These are phyloP conservation scores for Hortaea werneckii DNA, from an alignment of 2,329 filamentous ascomycete species.

Conservation along the genomic window DNA sequence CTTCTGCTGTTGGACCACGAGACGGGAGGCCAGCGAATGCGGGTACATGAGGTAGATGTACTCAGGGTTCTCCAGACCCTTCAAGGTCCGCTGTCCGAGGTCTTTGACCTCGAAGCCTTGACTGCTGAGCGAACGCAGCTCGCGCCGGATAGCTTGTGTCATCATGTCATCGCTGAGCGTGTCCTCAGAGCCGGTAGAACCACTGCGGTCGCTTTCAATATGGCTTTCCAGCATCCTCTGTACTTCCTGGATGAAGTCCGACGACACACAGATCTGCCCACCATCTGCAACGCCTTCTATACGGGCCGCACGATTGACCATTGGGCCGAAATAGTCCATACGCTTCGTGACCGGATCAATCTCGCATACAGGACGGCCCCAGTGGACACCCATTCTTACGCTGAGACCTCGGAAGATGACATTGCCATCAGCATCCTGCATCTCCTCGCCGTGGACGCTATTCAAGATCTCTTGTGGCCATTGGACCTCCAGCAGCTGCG, in stretches of 20 bases:
- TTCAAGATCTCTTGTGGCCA: constrained; percentile 92
- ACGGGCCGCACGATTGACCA: constrained; percentile 95
- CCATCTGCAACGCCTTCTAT: constrained; percentile 92
- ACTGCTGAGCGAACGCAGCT: constrained; percentile 74
- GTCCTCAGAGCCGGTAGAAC: constrained; percentile 61
- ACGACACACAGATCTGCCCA: constrained; percentile 91
- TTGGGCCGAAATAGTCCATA: constrained; percentile 99
- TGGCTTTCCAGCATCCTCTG: constrained; percentile 83
- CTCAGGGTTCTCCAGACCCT: constrained; percentile 94
- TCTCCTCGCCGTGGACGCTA: constrained; percentile 72
- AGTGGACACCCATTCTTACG: constrained; percentile 96
- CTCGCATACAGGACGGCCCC: constrained; percentile 88
- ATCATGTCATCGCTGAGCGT: constrained; percentile 65
- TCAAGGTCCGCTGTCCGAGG: constrained; percentile 87
- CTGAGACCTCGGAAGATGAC: constrained; percentile 90
- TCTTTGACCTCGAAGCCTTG: constrained; percentile 97
- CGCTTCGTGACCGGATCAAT: constrained; percentile 90
- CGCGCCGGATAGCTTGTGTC: constrained; percentile 70
- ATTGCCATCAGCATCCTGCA: constrained; percentile 72
- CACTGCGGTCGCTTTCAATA: constrained; percentile 68
- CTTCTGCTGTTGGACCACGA: constrained; percentile 55
- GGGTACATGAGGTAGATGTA: constrained; percentile 93
- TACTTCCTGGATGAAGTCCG: constrained; percentile 94
- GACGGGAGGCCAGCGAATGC: constrained; percentile 71
- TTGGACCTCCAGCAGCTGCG: constrained; percentile 71